Evolutionary conservation across 73 alveolate species (phyloP), one percentile per base, ranked within the genome.

Genomic region (Tetrahymena borealis): DNA sequence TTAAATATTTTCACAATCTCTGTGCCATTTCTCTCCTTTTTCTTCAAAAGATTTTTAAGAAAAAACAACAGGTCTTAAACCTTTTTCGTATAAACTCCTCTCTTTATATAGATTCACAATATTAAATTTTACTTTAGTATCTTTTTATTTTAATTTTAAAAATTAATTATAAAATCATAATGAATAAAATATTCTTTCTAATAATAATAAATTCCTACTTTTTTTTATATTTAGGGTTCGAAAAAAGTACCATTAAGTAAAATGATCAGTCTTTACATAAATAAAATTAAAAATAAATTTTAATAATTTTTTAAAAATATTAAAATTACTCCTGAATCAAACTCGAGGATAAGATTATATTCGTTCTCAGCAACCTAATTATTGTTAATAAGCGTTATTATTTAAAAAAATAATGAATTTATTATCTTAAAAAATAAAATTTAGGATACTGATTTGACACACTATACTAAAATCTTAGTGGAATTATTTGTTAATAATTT

Each of bases 241-340:
- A 41, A 95, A 95, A 95, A 92, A 95, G 92, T 93, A 95, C 97
- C 97, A 95, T 95, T 95, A 95, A 11, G 96, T 95, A 79, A 93
- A 95, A 15, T 96, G 96, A 31, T 60, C 85, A 15, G 85, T 60
- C 85, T 60, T n/a, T n/a, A n/a, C n/a, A n/a, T n/a, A n/a, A n/a
- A n/a, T n/a, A 41, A 41, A 18, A 41, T 60, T 60, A 3, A 60
- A 4, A 24, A 18, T 60, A 20, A 7, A 60, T 24, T 60, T 60
- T 6, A 13, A 60, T 7, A 60, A 60, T 60, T 33, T 1, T 60
- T 15, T 20, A 1, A 4, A 1, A 60, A 4, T 60, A 24, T 24
- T 24, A 60, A 15, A 60, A 15, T 18, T 60, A 60, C 85, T n/a
- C 85, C 85, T 15, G 85, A 60, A 24, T 60, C 85, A n/a, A 60